Percentiles rank a stretch among this genome's conserved stretches.
These are phyloP conservation scores for Coccomyxa subellipsoidea DNA, from an alignment of 163 green algal species.

Conservation along the genomic window DNA sequence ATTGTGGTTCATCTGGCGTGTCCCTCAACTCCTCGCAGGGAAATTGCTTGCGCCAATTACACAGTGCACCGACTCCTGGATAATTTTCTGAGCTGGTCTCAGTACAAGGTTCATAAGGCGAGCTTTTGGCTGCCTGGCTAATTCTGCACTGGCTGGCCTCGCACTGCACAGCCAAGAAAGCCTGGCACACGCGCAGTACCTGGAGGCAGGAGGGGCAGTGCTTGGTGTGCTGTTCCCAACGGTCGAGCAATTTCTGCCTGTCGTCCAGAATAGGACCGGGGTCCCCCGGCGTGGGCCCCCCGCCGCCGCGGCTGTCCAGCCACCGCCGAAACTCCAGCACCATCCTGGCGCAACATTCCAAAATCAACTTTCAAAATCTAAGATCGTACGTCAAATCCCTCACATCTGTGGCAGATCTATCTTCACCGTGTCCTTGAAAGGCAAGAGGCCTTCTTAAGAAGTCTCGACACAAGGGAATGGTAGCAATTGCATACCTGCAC, in stretches of 20 bases:
- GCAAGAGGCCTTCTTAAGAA: too few relatives aligned
- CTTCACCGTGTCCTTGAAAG: too few relatives aligned
- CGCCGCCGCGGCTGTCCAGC: conserved; percentile 4
- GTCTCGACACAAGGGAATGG: too few relatives aligned
- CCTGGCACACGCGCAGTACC: neutral
- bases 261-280: neutral
- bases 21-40: neutral
- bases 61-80: neutral
- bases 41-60: neutral
- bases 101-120: neutral
- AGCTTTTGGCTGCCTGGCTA: too few relatives aligned
- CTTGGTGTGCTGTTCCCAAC: conserved; percentile 7
- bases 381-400: too few relatives aligned
- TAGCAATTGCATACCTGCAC: too few relatives aligned
- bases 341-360: neutral
- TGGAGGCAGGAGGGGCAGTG: conserved; percentile 14
- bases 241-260: neutral
- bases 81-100: neutral
- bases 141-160: neutral
- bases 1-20: neutral
- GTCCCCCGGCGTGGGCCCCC: neutral
- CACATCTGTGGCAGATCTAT: too few relatives aligned
- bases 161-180: too few relatives aligned
- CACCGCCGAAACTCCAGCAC: conserved; percentile 3
- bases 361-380: neutral